Conservation (phyloP, 1,139 yeast genomes). For the Barnettozyma hawaiiensis region DNA sequence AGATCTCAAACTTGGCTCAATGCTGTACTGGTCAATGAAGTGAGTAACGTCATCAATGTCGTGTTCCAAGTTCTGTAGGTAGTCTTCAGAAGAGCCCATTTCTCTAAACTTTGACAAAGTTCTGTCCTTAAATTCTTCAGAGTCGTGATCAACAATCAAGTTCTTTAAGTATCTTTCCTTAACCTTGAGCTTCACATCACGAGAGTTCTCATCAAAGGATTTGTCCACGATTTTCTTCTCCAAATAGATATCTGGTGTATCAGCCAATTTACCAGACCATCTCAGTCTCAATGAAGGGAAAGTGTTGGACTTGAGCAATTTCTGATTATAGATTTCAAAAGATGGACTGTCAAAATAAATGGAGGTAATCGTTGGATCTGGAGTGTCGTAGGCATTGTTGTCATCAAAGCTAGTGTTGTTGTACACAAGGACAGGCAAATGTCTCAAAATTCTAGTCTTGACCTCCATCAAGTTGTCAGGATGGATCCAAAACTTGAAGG, state of each 20-base stretch:
- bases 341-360: slow-evolving; percentile 81
- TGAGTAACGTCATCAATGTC: slow-evolving; percentile 56
- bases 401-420: slow-evolving; percentile 31
- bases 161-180: slow-evolving; percentile 77
- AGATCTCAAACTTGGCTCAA: slow-evolving; percentile 84
- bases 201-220: slow-evolving; percentile 40
- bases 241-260: slow-evolving; percentile 69
- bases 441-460: slow-evolving; percentile 87
- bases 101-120: slow-evolving; percentile 49
- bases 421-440: slow-evolving; percentile 85
- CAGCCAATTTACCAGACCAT: slow-evolving; percentile 82
- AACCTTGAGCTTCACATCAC: slow-evolving; percentile 48
- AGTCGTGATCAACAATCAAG: slow-evolving; percentile 45
- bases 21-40: slow-evolving; percentile 57
- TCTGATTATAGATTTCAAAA: slow-evolving; percentile 82
- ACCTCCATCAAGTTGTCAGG: slow-evolving; percentile 96
- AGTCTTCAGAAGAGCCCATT: slow-evolving; percentile 45
- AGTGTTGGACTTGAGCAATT: slow-evolving; percentile 63
- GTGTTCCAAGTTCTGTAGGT: slow-evolving; percentile 46
- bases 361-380: slow-evolving; percentile 80
- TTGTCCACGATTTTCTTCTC: slow-evolving; percentile 73
- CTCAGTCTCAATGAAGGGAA: slow-evolving; percentile 77
- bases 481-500: slow-evolving; percentile 92
- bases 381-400: slow-evolving; percentile 38
- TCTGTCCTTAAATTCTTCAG: slow-evolving; percentile 40